These are phyloP conservation scores for Russula emetica DNA, from an alignment of 768 basidiomycete species.

Conservation along the genomic window DNA sequence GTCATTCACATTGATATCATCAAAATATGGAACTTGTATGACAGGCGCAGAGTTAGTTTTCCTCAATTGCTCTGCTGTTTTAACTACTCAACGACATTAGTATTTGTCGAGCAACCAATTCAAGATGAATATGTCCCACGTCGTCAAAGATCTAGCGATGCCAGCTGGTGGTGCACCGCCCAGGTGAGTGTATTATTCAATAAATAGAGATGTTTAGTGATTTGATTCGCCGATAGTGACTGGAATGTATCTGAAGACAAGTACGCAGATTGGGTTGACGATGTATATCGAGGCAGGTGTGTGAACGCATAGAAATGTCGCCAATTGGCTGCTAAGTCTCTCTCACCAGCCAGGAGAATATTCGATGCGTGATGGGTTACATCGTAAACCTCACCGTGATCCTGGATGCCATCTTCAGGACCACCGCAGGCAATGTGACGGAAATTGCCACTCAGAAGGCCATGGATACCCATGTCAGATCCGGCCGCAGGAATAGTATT, in stretches of 20 bases:
- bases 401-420: background rate
- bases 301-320: background rate
- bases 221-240: background rate
- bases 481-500: background rate
- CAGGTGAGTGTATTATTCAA: background rate
- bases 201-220: background rate
- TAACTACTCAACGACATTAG: background rate
- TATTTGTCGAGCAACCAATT: background rate
- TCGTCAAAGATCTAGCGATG: slow-evolving; percentile 6
- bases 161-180: too few relatives aligned
- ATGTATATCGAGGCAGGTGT: slow-evolving; percentile 3
- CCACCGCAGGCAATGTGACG: background rate
- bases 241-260: background rate
- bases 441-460: background rate
- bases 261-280: background rate
- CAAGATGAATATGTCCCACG: slow-evolving; percentile 8
- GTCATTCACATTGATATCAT: slow-evolving; percentile 4
- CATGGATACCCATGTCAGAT: background rate
- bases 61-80: background rate
- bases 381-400: background rate
- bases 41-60: background rate
- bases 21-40: slow-evolving; percentile 6
- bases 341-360: background rate
- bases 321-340: background rate
- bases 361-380: slow-evolving; percentile 2